Base-by-base conservation (phyloP, 139 green algal genomes). In the Penium margaritaceum region DNA sequence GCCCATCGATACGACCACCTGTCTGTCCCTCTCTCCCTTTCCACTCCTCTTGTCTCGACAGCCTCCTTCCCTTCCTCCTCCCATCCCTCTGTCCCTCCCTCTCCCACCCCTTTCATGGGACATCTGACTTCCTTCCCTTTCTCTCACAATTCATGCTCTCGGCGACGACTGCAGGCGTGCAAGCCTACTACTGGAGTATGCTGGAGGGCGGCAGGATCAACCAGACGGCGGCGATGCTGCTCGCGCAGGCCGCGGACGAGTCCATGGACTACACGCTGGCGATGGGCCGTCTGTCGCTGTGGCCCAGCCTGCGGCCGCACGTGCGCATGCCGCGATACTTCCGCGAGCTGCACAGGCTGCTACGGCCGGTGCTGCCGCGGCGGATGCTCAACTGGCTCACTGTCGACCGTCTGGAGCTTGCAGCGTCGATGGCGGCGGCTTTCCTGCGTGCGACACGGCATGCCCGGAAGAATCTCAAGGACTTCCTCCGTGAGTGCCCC, bases 141-240 rank as follows among this genome's bases (percentile, higher is more conserved):
- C n/a, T n/a, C n/a, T n/a, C n/a, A n/a, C n/a, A n/a, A n/a, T n/a
- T n/a, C n/a, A n/a, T n/a, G n/a, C n/a, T n/a, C n/a, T n/a, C n/a
- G n/a, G n/a, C n/a, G n/a, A n/a, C n/a, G n/a, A n/a, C n/a, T n/a
- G n/a, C n/a, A n/a, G n/a, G 66, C 17, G 58, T 75, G 35, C 68
- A 75, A 67, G 68, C 68, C 14, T n/a, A 46, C 24, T 75, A 75
- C 32, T 75, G 68, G 68, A 67, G 24, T 9, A 66, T 75, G 68
- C 41, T 75, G 29, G 68, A 75, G 47, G 29, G 68, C 47, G 47
- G 51, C 46, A 46, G 68, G 2, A 38, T 75, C 14, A 54, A 32
- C 32, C 68, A 75, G 41, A 62, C 35, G 19, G 66, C 66, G 19
- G 66, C 66, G 36, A 30, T 73, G 39, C 66, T 73, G 39, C 66